Conservation (phyloP, 257 asterid species). For the Capsicum rhomboideum region DNA sequence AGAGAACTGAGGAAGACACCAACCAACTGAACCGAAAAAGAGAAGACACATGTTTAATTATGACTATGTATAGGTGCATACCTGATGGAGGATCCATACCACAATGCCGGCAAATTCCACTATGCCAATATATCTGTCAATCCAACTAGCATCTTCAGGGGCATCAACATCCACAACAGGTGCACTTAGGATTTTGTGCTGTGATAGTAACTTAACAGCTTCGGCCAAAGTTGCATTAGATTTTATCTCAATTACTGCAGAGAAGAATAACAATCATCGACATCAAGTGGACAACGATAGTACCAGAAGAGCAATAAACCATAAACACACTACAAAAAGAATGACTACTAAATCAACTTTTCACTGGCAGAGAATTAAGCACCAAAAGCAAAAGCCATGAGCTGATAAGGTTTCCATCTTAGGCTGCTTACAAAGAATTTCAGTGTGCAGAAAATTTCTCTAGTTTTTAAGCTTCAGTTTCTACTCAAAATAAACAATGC, state of each 20-base stretch:
- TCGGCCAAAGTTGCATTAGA: constrained; percentile 83
- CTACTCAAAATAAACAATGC: background rate
- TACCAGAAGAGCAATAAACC: background rate
- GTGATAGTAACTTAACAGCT: constrained; percentile 73
- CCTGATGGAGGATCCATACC: constrained; percentile 97
- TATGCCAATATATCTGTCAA: constrained; percentile 86
- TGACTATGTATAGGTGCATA: constrained; percentile 2
- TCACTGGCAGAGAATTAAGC: background rate
- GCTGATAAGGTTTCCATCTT: background rate
- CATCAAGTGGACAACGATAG: background rate
- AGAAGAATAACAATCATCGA: background rate
- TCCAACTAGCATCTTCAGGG: constrained; percentile 96
- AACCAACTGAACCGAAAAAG: background rate
- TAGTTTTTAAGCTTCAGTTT: background rate
- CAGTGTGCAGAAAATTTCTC: background rate
- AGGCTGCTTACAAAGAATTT: background rate
- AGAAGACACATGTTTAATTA: background rate
- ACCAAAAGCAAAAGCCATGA: background rate
- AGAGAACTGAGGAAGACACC: background rate
- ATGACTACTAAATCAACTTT: background rate
- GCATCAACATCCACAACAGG: constrained; percentile 89
- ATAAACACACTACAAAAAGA: background rate
- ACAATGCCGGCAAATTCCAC: constrained; percentile 98
- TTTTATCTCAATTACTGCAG: constrained; percentile 68
- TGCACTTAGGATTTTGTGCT: constrained; percentile 68